These are phyloP conservation scores for Emergomyces orientalis DNA, from an alignment of 2,329 filamentous ascomycete species.

Conservation along the genomic window DNA sequence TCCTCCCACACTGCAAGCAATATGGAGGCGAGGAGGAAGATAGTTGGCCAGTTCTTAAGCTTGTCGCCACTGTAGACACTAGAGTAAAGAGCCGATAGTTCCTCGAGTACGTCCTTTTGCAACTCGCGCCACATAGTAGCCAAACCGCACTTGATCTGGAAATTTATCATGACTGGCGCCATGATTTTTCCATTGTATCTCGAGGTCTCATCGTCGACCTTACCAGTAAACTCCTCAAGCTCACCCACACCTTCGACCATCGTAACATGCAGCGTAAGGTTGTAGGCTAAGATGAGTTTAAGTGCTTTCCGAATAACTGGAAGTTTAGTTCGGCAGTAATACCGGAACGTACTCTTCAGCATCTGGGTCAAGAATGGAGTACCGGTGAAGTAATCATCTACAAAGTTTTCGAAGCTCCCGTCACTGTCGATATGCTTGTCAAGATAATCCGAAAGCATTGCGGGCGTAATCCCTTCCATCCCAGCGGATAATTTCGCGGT, in stretches of 20 bases:
- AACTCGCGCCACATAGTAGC: slow-evolving; percentile 97
- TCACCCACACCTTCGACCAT: slow-evolving; percentile 84
- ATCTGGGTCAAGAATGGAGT: slow-evolving; percentile 93
- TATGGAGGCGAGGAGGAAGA: slow-evolving; percentile 93
- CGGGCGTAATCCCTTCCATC: slow-evolving; percentile 72
- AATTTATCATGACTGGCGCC: slow-evolving; percentile 98
- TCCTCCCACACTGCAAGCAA: slow-evolving; percentile 93
- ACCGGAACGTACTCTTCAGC: slow-evolving; percentile 89
- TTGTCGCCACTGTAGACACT: slow-evolving; percentile 96
- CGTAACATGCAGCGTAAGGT: slow-evolving; percentile 87
- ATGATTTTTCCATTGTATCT: slow-evolving; percentile 85
- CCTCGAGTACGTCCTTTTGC: slow-evolving; percentile 90
- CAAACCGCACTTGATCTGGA: slow-evolving; percentile 95
- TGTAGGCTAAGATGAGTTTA: slow-evolving; percentile 92
- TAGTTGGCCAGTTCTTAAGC: slow-evolving; percentile 97
- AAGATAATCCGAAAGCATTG: slow-evolving; percentile 79
- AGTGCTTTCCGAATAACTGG: slow-evolving; percentile 89
- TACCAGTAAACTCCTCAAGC: slow-evolving; percentile 60
- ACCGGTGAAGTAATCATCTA: slow-evolving; percentile 92
- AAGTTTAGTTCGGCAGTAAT: slow-evolving; percentile 78
- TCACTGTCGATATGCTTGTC: slow-evolving; percentile 91
- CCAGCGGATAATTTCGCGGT: slow-evolving; percentile 85
- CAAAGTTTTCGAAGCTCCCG: slow-evolving; percentile 81
- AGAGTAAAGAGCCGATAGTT: slow-evolving; percentile 87
- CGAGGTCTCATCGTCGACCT: slow-evolving; percentile 76